Conservation (phyloP, 106 monocot genomes). For the Agapanthus africanus region DNA sequence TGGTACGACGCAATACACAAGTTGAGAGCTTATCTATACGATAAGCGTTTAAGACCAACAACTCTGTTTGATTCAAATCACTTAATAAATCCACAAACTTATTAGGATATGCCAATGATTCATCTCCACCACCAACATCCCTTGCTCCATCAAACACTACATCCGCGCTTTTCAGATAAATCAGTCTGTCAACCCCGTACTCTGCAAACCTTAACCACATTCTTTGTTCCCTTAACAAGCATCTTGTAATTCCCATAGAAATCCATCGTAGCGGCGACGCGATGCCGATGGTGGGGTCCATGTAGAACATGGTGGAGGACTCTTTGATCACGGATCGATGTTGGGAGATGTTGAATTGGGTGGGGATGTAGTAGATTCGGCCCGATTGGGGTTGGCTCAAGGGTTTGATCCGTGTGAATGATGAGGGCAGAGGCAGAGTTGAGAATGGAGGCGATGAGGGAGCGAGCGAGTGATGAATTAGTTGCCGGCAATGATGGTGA, state of each 20-base stretch:
- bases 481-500: too few relatives aligned
- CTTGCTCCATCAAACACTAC: constrained; percentile 53
- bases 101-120: constrained; percentile 54
- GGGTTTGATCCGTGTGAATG: constrained; percentile 39
- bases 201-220: constrained; percentile 45
- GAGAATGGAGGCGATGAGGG: constrained; percentile 37
- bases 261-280: constrained; percentile 5
- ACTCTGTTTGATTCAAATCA: too few relatives aligned
- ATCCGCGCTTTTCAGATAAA: constrained; percentile 70
- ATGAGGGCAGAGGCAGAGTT: constrained; percentile 21
- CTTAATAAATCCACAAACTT: constrained; percentile 50
- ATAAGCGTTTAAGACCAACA: too few relatives aligned
- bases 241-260: constrained; percentile 16
- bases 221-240: constrained; percentile 34
- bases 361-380: constrained; percentile 15
- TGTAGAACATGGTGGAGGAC: constrained; percentile 42
- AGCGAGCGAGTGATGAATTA: constrained; percentile 25
- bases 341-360: constrained; percentile 14
- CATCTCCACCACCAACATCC: constrained; percentile 32
- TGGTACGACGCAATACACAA: too few relatives aligned
- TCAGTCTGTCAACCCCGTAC: constrained; percentile 49
- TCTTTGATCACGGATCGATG: constrained; percentile 21
- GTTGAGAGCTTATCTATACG: too few relatives aligned
- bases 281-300: constrained; percentile 20
- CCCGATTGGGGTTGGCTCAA: constrained; percentile 4